phyloP scores from a whole-genome alignment of 2,329 filamentous ascomycete genomes.

The Coleophoma eucalyptorum region DNA sequence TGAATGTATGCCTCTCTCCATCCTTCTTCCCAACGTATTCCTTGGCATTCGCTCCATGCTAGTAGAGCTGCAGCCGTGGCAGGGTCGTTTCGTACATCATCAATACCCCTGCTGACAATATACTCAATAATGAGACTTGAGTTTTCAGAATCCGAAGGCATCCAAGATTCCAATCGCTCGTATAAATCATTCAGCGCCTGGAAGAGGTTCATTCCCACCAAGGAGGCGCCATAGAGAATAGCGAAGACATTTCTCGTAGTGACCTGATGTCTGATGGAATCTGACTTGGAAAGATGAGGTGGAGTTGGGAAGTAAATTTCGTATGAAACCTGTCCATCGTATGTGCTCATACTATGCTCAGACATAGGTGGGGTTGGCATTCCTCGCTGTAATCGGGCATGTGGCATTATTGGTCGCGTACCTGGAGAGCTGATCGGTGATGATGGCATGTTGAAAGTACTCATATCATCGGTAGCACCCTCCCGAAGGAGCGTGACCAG shows the following conservation, averaged over 20 bases:
- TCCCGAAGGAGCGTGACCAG: constrained; percentile 51
- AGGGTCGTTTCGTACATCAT: constrained; percentile 60
- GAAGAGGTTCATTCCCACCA: constrained; percentile 60
- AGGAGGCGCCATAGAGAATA: constrained; percentile 57
- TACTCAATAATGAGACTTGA: constrained; percentile 59
- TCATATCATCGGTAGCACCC: constrained; percentile 44
- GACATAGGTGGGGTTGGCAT: constrained; percentile 31
- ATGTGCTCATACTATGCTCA: constrained; percentile 8
- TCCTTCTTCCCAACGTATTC: constrained; percentile 59
- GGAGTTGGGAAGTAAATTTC: constrained; percentile 62
- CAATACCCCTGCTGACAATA: constrained; percentile 53
- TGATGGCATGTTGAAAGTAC: constrained; percentile 34
- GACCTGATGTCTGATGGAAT: constrained; percentile 54
- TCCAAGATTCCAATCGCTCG: constrained; percentile 53
- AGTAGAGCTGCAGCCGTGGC: constrained; percentile 58
- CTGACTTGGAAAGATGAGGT: constrained; percentile 39
- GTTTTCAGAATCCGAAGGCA: constrained; percentile 52
- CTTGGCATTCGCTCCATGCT: constrained; percentile 60
- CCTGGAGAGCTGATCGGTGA: constrained; percentile 34
- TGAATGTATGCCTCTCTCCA: constrained; percentile 67
- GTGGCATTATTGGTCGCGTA: constrained; percentile 12
- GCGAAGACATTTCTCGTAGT: constrained; percentile 69
- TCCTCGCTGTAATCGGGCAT: constrained; percentile 25
- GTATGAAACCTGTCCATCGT: constrained; percentile 53
- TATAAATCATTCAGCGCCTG: constrained; percentile 62